Base-by-base conservation (phyloP, 345 rosid genomes). In the Gossypium mustelinum region DNA sequence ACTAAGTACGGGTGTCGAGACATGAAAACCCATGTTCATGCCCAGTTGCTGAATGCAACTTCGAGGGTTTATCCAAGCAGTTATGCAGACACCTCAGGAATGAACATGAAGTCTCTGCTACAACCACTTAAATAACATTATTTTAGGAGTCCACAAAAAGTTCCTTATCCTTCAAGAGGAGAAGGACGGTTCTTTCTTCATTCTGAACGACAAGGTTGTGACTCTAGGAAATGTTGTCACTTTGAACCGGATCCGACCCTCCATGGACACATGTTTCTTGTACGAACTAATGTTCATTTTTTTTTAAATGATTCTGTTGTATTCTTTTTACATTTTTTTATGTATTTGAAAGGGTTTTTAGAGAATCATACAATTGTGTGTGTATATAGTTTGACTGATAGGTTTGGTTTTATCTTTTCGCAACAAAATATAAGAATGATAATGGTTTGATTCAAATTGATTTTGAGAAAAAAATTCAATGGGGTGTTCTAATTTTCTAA, bases 1-100 rank as follows among this genome's bases (percentile, higher is more conserved):
- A 72, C 81, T 3, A 80, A 75, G 50, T 80, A 84, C 62, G 93
- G 91, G n/a, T 92, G 92, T 70, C 45, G 44, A 48, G 56, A 75
- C 92, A 90, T 1, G 93, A 84, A 77, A 83, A 82, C 74, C 88
- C 94, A 1, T 82, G 88, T 60, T 73, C 86, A 0, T 92, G 97
- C 87, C 97, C 94, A 9, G 2, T 86, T 22, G 12, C 13, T 34
- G 39, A 39, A 59, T 90, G 94, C 81, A 50, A 68, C 81, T 87
- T 77, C 66, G 8, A 76, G 18, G 87, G 86, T 43, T 83, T 87
- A 10, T 76, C 78, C 25, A 80, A 76, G 68, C 81, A 82, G 39
- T 56, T 92, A 29, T 73, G 59, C 9, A 39, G 64, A 29, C 92
- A 87, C 76, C 81, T 86, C 56, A 29, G 72, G 16, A 54, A 4